Conservation (phyloP, 208 protist genomes). For the Crithidia bombi region DNA sequence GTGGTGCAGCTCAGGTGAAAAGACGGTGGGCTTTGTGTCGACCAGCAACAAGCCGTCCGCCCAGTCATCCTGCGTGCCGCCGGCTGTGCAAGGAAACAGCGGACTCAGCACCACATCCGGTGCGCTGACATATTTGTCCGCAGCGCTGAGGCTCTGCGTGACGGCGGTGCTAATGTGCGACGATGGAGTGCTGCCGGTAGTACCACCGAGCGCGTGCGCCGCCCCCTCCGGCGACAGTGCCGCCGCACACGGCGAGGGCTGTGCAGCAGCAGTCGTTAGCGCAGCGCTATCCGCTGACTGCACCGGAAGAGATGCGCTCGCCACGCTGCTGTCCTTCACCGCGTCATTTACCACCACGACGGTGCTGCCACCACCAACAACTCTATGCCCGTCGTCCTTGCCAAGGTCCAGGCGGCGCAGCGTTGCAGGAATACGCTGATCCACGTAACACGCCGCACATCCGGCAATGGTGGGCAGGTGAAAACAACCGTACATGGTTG, state of each 20-base stretch:
- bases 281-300: not conserved
- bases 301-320: not conserved
- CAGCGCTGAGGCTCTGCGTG: not conserved
- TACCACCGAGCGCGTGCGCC: not conserved
- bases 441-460: slow-evolving; percentile 28
- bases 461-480: slow-evolving; percentile 37
- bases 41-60: slow-evolving; percentile 41
- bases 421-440: slow-evolving; percentile 35
- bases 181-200: not conserved
- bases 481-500: slow-evolving; percentile 59
- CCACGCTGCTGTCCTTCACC: not conserved
- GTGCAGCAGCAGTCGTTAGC: not conserved
- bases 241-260: not conserved
- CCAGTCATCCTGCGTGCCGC: not conserved
- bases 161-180: not conserved
- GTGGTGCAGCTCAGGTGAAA: slow-evolving; percentile 72
- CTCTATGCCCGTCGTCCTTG: not conserved
- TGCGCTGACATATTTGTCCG: slow-evolving; percentile 10
- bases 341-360: too few relatives aligned
- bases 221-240: not conserved
- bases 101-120: slow-evolving; percentile 1
- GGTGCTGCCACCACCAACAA: too few relatives aligned
- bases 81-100: not conserved
- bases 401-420: slow-evolving; percentile 1
- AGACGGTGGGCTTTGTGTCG: slow-evolving; percentile 47